Base-by-base conservation (phyloP, 1,284 basidiomycete species). In the Ceratobasidium sp. region DNA sequence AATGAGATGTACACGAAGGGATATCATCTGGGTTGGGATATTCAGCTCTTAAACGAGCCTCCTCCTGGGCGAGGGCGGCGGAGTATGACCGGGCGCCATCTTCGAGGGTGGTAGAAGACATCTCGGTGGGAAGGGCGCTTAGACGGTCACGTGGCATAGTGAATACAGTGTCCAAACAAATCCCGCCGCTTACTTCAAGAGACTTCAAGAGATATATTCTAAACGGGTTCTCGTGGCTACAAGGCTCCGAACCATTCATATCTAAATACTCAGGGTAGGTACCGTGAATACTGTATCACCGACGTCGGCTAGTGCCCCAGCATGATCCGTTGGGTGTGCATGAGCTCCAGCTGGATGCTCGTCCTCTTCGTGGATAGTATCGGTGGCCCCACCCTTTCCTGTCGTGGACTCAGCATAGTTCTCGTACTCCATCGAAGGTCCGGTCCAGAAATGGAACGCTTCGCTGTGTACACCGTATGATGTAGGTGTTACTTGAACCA, bases 401-500 rank as follows among this genome's bases (percentile, higher is more conserved):
- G 55, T 87, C 69, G 91, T 93, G 77, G 92, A 91, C 81, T 93
- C 91, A 21, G 91, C 91, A 78, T 91, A 92, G 78, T 93, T 93
- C 83, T 93, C 92, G 76, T 93, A 93, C 85, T 67, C 77, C 81
- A 75, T 80, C 70, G 90, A 91, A 3, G 91, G 74, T 0, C 92
- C 92, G 76, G 92, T 91, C 94, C 94, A 97, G 82, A 97, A 97
- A 80, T 96, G 94, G 81, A 92, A 94, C 3, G 92, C 92, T 76
- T 93, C 89, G 73, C 89, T 91, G 75, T 93, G 89, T 70, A 96
- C 94, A 14, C 94, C 94, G 78, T 97, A 97, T 3, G 89, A 92
- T 0, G 94, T 92, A 0, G 94, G 94, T 0, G 93, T 90, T 60
- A 97, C 93, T 80, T 97, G 94, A 48, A 96, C 85, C 12, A 97